Conservation (phyloP, 345 rosid genomes). For the Lenwebbia sp. region DNA sequence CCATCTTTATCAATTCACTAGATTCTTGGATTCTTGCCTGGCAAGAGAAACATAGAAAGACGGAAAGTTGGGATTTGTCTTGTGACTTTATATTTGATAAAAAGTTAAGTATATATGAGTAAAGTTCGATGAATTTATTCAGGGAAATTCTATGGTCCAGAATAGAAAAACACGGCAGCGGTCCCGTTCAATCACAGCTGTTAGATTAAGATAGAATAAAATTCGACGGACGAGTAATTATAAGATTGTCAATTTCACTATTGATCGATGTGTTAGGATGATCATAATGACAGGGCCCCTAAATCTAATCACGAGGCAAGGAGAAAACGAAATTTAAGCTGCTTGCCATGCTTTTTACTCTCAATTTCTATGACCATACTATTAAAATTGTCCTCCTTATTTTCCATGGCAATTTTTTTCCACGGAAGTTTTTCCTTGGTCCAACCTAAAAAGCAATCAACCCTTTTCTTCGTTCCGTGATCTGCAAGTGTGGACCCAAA, state of each 20-base stretch:
- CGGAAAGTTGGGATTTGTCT: neutral
- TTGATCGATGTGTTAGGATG: neutral
- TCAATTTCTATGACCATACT: neutral
- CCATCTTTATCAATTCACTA: neutral
- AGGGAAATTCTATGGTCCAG: neutral
- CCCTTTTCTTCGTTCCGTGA: neutral
- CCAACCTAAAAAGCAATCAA: neutral
- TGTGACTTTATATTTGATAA: neutral
- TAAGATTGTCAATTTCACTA: neutral
- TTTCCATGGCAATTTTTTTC: neutral
- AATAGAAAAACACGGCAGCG: neutral
- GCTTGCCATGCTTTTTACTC: neutral
- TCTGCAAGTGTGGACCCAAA: neutral
- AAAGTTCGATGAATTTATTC: neutral
- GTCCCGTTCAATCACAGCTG: neutral
- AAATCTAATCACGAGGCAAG: neutral
- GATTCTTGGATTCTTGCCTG: neutral
- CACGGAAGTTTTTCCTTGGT: neutral
- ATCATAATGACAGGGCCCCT: neutral
- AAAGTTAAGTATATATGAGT: neutral
- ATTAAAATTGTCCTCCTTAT: neutral
- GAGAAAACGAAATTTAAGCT: neutral
- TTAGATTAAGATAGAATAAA: neutral
- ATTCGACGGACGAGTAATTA: neutral
- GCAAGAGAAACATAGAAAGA: neutral